Evolutionary conservation across 2,329 filamentous ascomycete genomes (phyloP).

Genomic region (Diaporthe sp.): DNA sequence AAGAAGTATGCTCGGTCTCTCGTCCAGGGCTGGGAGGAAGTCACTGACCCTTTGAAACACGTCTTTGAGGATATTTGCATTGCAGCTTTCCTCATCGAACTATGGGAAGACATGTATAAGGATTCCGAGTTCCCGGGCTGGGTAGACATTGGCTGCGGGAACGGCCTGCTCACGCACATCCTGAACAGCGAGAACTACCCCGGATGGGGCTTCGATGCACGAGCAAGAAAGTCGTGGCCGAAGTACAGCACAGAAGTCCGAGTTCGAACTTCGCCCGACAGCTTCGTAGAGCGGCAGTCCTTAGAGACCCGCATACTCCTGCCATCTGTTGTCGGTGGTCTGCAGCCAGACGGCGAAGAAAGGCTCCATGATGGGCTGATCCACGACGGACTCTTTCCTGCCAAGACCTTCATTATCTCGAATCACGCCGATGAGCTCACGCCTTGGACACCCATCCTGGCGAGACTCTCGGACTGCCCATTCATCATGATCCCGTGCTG

Average conservation of each 20-base stretch:
- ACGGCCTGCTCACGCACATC: slow-evolving; percentile 89
- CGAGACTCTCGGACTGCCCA: slow-evolving; percentile 79
- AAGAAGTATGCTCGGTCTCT: slow-evolving; percentile 80
- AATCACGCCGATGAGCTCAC: slow-evolving; percentile 98
- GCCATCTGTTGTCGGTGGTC: slow-evolving; percentile 56
- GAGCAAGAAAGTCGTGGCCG: slow-evolving; percentile 87
- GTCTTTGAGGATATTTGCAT: slow-evolving; percentile 96
- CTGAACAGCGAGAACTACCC: slow-evolving; percentile 83
- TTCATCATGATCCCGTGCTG: slow-evolving; percentile 98
- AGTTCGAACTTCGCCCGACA: slow-evolving; percentile 52
- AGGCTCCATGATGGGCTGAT: slow-evolving; percentile 48
- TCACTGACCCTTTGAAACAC: slow-evolving; percentile 89
- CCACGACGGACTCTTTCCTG: slow-evolving; percentile 77
- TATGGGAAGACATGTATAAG: slow-evolving; percentile 89
- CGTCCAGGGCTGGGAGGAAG: slow-evolving; percentile 85
- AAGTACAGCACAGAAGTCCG: slow-evolving; percentile 68
- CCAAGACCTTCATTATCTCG: slow-evolving; percentile 90
- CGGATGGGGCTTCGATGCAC: slow-evolving; percentile 94
- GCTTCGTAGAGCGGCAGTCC: slow-evolving; percentile 34
- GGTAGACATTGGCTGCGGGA: slow-evolving; percentile 96
- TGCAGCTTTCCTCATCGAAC: slow-evolving; percentile 90
- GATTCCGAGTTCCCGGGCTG: slow-evolving; percentile 81
- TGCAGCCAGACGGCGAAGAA: slow-evolving; percentile 42
- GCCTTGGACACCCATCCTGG: slow-evolving; percentile 93
- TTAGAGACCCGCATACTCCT: slow-evolving; percentile 57